Conservation (phyloP, 2,329 filamentous ascomycete genomes). For the Drechslerella coelobrocha region DNA sequence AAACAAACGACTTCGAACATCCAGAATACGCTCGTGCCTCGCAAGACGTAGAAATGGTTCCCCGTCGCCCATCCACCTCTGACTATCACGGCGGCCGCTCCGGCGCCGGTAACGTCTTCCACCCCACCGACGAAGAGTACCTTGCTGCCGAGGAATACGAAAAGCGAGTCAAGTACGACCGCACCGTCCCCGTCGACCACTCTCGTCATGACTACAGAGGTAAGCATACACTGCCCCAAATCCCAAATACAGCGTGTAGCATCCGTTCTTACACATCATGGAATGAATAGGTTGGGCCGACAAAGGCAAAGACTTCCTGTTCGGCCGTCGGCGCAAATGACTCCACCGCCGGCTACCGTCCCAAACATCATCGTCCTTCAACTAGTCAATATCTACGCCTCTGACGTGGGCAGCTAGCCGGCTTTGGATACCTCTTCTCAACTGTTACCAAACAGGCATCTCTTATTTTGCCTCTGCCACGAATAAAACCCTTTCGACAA, state of each 20-base stretch:
- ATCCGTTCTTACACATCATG: conserved; percentile 10
- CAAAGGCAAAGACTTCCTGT: conserved; percentile 62
- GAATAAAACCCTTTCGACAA: not conserved
- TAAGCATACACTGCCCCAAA: conserved; percentile 11
- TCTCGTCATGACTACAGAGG: conserved; percentile 53
- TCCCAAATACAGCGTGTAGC: not conserved
- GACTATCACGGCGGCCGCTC: conserved; percentile 74
- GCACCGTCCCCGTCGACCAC: conserved; percentile 52
- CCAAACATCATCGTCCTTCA: conserved; percentile 47
- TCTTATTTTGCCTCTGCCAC: conserved; percentile 41
- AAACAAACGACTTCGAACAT: conserved; percentile 72
- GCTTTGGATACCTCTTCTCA: conserved; percentile 17
- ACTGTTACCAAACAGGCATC: conserved; percentile 19
- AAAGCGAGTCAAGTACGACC: conserved; percentile 52
- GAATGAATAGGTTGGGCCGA: conserved; percentile 61
- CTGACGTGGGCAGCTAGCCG: conserved; percentile 48
- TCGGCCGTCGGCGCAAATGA: conserved; percentile 47
- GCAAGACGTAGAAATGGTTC: conserved; percentile 77
- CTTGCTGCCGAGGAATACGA: conserved; percentile 58
- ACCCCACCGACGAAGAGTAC: conserved; percentile 60
- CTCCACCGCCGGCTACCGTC: conserved; percentile 50
- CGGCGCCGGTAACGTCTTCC: conserved; percentile 75
- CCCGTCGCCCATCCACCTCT: conserved; percentile 66
- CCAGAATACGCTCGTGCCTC: conserved; percentile 74
- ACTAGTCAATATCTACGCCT: conserved; percentile 35